phyloP scores from a whole-genome alignment of 2,329 filamentous ascomycete genomes.

The Colletotrichum sp. region DNA sequence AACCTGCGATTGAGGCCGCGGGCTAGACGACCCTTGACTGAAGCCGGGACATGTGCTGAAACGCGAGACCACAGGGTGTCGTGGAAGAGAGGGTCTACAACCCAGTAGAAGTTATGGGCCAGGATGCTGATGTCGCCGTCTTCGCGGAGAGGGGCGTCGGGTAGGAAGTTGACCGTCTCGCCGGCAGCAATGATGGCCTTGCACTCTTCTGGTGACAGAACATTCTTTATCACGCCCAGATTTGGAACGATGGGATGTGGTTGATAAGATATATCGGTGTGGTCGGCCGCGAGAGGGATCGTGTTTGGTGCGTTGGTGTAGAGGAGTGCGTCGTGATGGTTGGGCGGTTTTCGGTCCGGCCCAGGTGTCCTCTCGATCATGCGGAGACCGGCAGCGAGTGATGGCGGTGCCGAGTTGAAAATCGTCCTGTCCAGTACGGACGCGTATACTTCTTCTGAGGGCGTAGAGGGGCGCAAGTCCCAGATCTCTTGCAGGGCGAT shows the following conservation, averaged over 20 bases:
- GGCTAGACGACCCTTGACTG: conserved; percentile 59
- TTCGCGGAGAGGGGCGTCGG: conserved; percentile 70
- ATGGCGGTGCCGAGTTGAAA: conserved; percentile 40
- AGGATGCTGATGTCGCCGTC: conserved; percentile 69
- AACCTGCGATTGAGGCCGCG: conserved; percentile 73
- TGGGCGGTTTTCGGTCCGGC: conserved; percentile 67
- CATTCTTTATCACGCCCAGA: conserved; percentile 62
- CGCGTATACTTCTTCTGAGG: conserved; percentile 54
- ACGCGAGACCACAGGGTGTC: conserved; percentile 68
- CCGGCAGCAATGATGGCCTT: conserved; percentile 69
- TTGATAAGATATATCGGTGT: conserved; percentile 55
- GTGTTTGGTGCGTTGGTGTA: conserved; percentile 65
- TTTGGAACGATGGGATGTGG: conserved; percentile 68
- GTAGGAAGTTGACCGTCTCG: conserved; percentile 68
- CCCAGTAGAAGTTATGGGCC: conserved; percentile 78
- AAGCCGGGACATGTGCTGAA: conserved; percentile 58
- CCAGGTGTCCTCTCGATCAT: conserved; percentile 68
- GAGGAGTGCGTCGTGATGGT: conserved; percentile 69
- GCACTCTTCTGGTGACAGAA: conserved; percentile 67
- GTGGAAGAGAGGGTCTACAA: conserved; percentile 67
- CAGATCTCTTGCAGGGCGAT: conserved; percentile 66
- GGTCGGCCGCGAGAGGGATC: conserved; percentile 51
- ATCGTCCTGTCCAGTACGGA: conserved; percentile 64
- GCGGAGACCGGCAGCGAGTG: conserved; percentile 49
- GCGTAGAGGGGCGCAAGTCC: conserved; percentile 55